Conservation (phyloP, 2,329 filamentous ascomycete species). For the Phialophora tarda region DNA sequence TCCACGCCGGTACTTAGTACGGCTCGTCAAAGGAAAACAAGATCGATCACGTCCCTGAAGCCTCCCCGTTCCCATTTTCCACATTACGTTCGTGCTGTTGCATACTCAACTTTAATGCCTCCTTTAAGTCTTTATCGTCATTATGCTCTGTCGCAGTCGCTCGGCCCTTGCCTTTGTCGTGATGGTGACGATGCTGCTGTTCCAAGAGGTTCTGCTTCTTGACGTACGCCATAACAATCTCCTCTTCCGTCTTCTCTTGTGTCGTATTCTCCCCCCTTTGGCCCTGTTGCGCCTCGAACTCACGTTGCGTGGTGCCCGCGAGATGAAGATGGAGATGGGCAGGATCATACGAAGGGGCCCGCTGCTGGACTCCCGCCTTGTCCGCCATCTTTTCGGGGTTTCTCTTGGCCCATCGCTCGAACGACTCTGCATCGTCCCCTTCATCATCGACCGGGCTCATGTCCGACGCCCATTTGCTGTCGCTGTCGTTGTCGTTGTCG, state of each 20-base stretch:
- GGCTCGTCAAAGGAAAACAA: too few relatives aligned
- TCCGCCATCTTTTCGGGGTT: not conserved
- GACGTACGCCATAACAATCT: conserved; percentile 74
- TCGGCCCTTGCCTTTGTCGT: conserved; percentile 21
- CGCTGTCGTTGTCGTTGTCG: not conserved
- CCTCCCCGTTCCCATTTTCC: not conserved
- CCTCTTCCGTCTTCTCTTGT: conserved; percentile 62
- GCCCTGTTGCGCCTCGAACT: conserved; percentile 39
- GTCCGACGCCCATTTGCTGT: not conserved
- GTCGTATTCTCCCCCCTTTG: too few relatives aligned
- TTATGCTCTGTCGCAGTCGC: conserved; percentile 11
- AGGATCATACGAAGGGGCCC: conserved; percentile 32
- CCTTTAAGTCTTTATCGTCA: conserved; percentile 8
- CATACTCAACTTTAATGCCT: not conserved
- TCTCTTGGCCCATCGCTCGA: conserved; percentile 18
- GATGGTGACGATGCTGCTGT: conserved; percentile 3
- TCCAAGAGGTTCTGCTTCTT: conserved; percentile 49
- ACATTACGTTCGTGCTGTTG: not conserved
- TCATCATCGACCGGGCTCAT: not conserved
- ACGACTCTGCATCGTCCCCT: conserved; percentile 37
- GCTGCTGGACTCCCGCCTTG: conserved; percentile 17
- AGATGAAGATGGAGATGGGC: conserved; percentile 40
- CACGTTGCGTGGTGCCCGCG: conserved; percentile 38
- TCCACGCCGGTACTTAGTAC: too few relatives aligned
- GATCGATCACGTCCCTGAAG: not conserved